phyloP scores from a whole-genome alignment of 2,329 filamentous ascomycete genomes.

The Colletotrichum graminicola region DNA sequence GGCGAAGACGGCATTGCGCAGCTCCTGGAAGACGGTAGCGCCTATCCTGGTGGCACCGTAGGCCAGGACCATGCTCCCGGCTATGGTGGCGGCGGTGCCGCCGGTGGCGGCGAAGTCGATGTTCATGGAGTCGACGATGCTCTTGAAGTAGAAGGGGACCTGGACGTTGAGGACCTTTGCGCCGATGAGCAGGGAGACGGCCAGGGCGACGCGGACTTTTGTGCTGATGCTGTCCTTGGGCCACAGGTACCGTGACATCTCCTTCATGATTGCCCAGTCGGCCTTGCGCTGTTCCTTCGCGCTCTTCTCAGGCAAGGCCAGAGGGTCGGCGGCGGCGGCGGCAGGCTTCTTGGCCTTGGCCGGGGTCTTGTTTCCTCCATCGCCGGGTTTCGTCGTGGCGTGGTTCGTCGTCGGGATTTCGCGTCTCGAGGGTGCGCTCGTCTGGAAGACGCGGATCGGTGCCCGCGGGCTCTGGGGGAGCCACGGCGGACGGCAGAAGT shows the following conservation, averaged over 20 bases:
- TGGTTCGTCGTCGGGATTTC: conserved; percentile 19
- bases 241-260: conserved; percentile 97
- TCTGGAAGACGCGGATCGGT: conserved; percentile 42
- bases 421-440: conserved; percentile 34
- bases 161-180: conserved; percentile 98
- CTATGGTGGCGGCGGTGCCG: conserved; percentile 90
- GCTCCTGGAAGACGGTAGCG: conserved; percentile 89
- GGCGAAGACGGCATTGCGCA: conserved; percentile 96
- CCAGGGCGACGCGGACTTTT: conserved; percentile 85
- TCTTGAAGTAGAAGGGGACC: conserved; percentile 99
- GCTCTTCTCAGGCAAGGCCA: conserved; percentile 75
- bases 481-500: conserved; percentile 34
- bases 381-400: conserved; percentile 12
- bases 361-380: conserved; percentile 1
- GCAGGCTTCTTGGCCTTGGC: conserved; percentile 37
- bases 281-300: conserved; percentile 93
- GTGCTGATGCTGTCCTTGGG: conserved; percentile 88
- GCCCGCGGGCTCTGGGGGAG: conserved; percentile 37
- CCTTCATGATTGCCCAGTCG: conserved; percentile 98
- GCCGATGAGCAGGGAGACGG: conserved; percentile 85
- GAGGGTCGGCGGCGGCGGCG: conserved; percentile 57
- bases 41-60: conserved; percentile 92
- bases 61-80: conserved; percentile 91
- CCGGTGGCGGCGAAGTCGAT: conserved; percentile 88
- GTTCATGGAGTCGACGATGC: conserved; percentile 97